These are phyloP conservation scores for Casaregolazyma suthepensis DNA, from an alignment of 1,139 yeast species.

Conservation along the genomic window DNA sequence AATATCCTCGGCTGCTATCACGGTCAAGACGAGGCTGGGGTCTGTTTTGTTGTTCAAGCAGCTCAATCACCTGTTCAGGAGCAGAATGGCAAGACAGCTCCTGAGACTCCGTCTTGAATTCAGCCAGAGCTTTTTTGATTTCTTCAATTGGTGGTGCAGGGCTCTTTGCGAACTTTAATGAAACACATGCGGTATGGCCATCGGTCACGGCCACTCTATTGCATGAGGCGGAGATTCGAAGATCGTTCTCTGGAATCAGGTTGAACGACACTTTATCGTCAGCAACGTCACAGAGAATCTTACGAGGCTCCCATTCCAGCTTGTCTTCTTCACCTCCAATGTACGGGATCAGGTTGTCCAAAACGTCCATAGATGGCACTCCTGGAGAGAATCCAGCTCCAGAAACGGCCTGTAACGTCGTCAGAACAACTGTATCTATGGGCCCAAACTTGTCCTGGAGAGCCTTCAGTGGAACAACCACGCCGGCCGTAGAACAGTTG, in stretches of 20 bases:
- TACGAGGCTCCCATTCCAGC: constrained; percentile 97
- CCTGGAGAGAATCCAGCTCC: constrained; percentile 99
- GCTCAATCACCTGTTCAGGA: constrained; percentile 87
- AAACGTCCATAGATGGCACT: constrained; percentile 87
- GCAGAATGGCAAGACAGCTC: constrained; percentile 80
- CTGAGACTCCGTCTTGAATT: constrained; percentile 81
- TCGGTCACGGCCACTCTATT: constrained; percentile 95
- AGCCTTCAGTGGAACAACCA: constrained; percentile 95
- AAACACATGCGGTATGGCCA: constrained; percentile 95
- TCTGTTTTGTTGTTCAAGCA: constrained; percentile 83
- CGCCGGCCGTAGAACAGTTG: constrained; percentile 96
- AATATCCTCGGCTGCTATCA: constrained; percentile 89
- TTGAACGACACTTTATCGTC: constrained; percentile 43
- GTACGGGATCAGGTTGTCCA: constrained; percentile 91
- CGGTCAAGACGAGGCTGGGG: constrained; percentile 99
- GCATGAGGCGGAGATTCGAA: constrained; percentile 92
- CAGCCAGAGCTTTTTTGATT: constrained; percentile 61
- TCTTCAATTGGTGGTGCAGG: constrained; percentile 83
- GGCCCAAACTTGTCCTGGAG: constrained; percentile 86
- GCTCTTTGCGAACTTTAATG: constrained; percentile 72
- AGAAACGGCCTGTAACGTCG: constrained; percentile 94
- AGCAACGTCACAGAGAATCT: constrained; percentile 67
- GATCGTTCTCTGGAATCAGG: constrained; percentile 59
- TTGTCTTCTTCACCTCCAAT: constrained; percentile 97
- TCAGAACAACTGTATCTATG: constrained; percentile 74